Conservation (phyloP, 1,284 basidiomycete genomes). For the Sanguinoderma infundibulare region DNA sequence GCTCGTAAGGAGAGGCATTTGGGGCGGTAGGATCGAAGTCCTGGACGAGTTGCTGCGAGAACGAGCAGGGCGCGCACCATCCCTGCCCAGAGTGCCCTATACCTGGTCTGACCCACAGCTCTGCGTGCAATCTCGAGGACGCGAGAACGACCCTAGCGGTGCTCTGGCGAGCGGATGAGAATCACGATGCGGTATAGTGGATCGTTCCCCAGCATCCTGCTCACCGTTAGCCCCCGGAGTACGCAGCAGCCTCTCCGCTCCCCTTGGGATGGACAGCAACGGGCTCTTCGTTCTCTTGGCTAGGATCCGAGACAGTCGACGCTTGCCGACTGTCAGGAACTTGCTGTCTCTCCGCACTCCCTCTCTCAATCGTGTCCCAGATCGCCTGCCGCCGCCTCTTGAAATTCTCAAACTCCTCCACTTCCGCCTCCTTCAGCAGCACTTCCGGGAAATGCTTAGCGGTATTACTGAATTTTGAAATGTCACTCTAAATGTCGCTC, state of each 20-base stretch:
- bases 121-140: constrained; percentile 24
- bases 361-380: constrained; percentile 34
- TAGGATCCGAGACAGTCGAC: constrained; percentile 11
- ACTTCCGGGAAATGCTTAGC: too few relatives aligned
- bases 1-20: constrained; percentile 14
- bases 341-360: constrained; percentile 18
- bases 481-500: too few relatives aligned
- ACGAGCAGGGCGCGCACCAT: constrained; percentile 17
- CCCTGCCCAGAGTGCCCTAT: constrained; percentile 17
- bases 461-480: too few relatives aligned
- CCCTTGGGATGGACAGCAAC: constrained; percentile 8
- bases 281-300: constrained; percentile 21
- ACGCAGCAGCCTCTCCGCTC: constrained; percentile 18
- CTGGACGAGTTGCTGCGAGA: constrained; percentile 26
- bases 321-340: constrained; percentile 2
- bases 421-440: constrained; percentile 31
- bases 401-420: constrained; percentile 33
- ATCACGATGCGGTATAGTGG: constrained; percentile 20
- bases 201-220: constrained; percentile 22
- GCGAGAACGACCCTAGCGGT: constrained; percentile 10
- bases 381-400: constrained; percentile 38
- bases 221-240: constrained; percentile 19
- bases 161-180: constrained; percentile 21
- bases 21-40: constrained; percentile 16
- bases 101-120: constrained; percentile 23